Conservation (phyloP, 768 basidiomycete species). For the Rhizopogon roseolus region DNA sequence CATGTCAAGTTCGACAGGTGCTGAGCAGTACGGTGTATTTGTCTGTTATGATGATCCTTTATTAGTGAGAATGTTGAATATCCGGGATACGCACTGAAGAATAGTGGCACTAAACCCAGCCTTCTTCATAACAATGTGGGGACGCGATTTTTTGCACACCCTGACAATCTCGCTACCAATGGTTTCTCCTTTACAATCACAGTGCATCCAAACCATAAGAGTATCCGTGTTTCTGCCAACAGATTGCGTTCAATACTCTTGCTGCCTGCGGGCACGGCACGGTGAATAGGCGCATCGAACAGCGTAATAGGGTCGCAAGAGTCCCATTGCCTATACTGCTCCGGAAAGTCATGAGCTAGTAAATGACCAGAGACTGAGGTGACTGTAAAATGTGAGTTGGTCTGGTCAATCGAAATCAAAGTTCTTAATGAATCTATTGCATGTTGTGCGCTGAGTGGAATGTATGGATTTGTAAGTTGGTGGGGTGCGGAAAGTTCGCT, state of each 20-base stretch:
- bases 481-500: conserved; percentile 36
- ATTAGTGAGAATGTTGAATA: neutral
- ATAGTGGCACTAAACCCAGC: conserved; percentile 98
- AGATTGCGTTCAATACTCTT: conserved; percentile 79
- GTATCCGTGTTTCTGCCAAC: conserved; percentile 69
- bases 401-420: conserved; percentile 92
- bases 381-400: conserved; percentile 77
- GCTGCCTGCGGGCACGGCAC: conserved; percentile 54
- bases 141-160: conserved; percentile 71
- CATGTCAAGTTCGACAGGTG: conserved; percentile 84
- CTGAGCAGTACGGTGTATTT: conserved; percentile 92
- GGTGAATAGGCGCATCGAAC: conserved; percentile 81
- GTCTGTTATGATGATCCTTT: conserved; percentile 41
- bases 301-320: conserved; percentile 85
- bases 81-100: conserved; percentile 63
- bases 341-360: conserved; percentile 68
- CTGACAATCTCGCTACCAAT: conserved; percentile 85
- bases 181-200: conserved; percentile 97
- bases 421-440: conserved; percentile 78
- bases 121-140: conserved; percentile 70
- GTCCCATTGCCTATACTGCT: conserved; percentile 74
- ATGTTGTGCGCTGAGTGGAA: conserved; percentile 50
- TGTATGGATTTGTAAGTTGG: conserved; percentile 3
- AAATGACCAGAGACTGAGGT: conserved; percentile 91
- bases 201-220: conserved; percentile 99